Base-by-base conservation (phyloP, 371 early-diverging fungal species). In the Mortierella sp. region DNA sequence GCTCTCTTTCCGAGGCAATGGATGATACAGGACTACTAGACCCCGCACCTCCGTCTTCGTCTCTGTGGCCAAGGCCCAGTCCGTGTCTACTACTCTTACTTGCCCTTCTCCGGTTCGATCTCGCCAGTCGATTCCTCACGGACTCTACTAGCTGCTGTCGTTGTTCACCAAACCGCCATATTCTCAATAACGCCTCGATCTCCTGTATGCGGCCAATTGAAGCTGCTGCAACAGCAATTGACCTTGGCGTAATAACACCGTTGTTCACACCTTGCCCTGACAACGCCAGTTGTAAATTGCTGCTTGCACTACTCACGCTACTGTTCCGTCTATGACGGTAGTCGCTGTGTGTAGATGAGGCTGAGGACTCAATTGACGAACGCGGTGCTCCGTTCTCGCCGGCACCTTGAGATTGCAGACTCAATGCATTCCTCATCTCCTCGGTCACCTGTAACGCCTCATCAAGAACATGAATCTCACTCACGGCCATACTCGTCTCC, bases 131-230 rank as follows among this genome's bases (percentile, higher is more conserved):
- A 0, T 66, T 57, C 53, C 43, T 47, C 19, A 72, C 72, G 39
- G 72, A 65, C 19, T 72, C 72, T 24, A 66, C 39, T 21, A 72
- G 21, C 24, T 72, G 61, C 26, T 66, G 61, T 7, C 72, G 50
- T 48, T 72, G 72, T 1, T 72, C 72, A 2, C 72, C 54, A 42
- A 61, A 73, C 39, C 75, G 62, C 75, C 75, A 73, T 19, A 68
- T 59, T 44, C 63, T 67, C 41, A 73, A 34, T 24, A 73, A 19
- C n/a, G 49, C 55, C 49, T 64, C 60, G 37, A 73, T 73, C 43
- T 73, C 75, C 21, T 62, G 68, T 12, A 68, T 58, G 15, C 73
- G 50, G 32, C 50, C 43, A 5, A 67, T 57, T 5, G 73, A 56
- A 9, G 68, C 60, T 0, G 67, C 67, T 0, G 73, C 67, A 1